phyloP scores from a whole-genome alignment of 2,329 filamentous ascomycete species.

The Ophiosphaerella herpotricha region DNA sequence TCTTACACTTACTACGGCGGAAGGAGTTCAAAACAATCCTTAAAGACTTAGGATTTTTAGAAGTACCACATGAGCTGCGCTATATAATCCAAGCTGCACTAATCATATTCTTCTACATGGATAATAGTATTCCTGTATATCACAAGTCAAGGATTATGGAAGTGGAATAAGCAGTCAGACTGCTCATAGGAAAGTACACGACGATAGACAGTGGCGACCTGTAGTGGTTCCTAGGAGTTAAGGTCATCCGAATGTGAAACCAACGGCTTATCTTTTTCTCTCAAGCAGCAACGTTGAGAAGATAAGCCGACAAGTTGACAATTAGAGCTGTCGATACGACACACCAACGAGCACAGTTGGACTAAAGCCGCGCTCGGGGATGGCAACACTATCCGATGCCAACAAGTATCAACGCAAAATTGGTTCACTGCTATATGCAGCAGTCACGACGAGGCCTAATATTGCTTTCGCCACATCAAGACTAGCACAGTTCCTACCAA shows the following conservation, averaged over 20 bases:
- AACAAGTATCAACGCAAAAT: constrained; percentile 2
- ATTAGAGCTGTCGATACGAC: neutral
- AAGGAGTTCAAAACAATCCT: neutral
- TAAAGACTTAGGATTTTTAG: neutral
- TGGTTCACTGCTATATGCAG: constrained; percentile 1
- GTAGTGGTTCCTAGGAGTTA: constrained; percentile 10
- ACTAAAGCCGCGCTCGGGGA: neutral
- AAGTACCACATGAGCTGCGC: constrained; percentile 9
- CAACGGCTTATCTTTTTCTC: neutral
- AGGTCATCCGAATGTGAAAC: neutral
- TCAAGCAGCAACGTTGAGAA: neutral
- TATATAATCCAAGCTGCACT: constrained; percentile 9
- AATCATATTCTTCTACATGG: constrained; percentile 5
- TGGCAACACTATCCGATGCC: neutral
- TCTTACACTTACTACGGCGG: neutral
- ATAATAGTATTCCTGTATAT: constrained; percentile 10
- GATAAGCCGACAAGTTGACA: neutral
- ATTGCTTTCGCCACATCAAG: constrained; percentile 7
- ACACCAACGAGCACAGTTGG: neutral
- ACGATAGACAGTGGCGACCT: constrained; percentile 2
- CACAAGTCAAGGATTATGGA: neutral
- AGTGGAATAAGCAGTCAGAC: neutral
- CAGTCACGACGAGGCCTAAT: constrained; percentile 6
- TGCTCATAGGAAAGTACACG: constrained; percentile 1
- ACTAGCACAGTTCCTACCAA: neutral